Evolutionary conservation across 345 rosid genomes (phyloP).

Genomic region (Eucalyptus marginata): DNA sequence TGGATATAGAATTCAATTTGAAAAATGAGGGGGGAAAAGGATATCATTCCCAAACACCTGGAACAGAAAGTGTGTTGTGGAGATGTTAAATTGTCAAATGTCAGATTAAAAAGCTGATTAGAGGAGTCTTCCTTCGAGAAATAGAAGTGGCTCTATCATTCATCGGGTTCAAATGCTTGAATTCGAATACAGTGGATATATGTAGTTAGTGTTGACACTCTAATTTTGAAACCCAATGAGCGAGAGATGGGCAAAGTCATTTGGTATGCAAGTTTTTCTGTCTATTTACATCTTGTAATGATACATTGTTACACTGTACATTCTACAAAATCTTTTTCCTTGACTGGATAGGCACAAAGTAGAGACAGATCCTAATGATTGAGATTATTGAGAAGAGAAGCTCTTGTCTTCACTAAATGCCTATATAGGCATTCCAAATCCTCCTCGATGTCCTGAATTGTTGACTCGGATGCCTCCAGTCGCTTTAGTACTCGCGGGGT

Average conservation of each 20-base stretch:
- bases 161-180: background rate
- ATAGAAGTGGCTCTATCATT: background rate
- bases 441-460: background rate
- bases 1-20: background rate
- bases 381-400: background rate
- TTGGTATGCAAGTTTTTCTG: background rate
- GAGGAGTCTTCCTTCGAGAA: background rate
- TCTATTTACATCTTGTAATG: background rate
- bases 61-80: background rate
- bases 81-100: background rate
- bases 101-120: background rate
- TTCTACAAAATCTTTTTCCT: background rate
- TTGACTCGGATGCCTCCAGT: background rate
- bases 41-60: background rate
- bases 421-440: background rate
- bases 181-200: background rate
- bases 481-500: background rate
- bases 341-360: background rate
- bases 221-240: background rate
- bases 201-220: background rate
- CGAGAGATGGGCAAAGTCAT: background rate
- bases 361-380: background rate
- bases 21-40: background rate
- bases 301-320: background rate
- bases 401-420: conserved; percentile 1